phyloP scores from a whole-genome alignment of 139 green algal species.

The Chlorella sp. region DNA sequence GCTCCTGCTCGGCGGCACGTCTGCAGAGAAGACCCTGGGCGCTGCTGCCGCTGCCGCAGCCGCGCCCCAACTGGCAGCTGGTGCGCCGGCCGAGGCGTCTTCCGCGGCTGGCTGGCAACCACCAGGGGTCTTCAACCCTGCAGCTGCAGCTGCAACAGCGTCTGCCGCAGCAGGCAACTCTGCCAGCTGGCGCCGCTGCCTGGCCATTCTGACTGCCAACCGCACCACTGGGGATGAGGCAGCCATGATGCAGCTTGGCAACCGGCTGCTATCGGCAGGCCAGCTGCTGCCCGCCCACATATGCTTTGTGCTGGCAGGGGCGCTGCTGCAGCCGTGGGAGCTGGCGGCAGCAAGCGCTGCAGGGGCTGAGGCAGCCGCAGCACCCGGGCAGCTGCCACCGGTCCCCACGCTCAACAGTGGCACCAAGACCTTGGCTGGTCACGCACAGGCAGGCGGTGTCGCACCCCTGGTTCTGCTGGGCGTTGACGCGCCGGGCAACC shows the following conservation, averaged over 20 bases:
- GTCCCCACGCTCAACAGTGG: neutral
- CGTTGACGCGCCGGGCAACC: slow-evolving; percentile 45
- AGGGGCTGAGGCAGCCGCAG: neutral
- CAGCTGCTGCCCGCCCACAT: slow-evolving; percentile 75
- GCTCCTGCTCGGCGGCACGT: slow-evolving; percentile 66
- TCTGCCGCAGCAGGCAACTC: neutral
- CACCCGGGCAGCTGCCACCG: neutral
- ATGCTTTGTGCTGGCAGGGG: slow-evolving; percentile 76
- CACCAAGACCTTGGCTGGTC: neutral
- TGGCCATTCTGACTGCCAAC: slow-evolving; percentile 77
- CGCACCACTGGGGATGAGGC: slow-evolving; percentile 54
- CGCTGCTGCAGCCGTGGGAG: slow-evolving; percentile 42
- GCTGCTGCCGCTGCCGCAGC: neutral
- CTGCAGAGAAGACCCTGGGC: slow-evolving; percentile 49
- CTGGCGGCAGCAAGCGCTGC: neutral
- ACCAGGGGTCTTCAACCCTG: neutral
- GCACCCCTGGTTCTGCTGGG: slow-evolving; percentile 68
- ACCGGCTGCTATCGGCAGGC: neutral
- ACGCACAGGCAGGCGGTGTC: neutral
- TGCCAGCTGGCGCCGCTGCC: slow-evolving; percentile 76
- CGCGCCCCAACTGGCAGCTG: neutral
- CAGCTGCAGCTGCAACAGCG: neutral
- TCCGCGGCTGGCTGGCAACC: neutral
- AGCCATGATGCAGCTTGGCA: slow-evolving; percentile 70
- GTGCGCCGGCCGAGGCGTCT: neutral